phyloP scores from a whole-genome alignment of 2,329 filamentous ascomycete genomes.

The Didymella keratinophila region DNA sequence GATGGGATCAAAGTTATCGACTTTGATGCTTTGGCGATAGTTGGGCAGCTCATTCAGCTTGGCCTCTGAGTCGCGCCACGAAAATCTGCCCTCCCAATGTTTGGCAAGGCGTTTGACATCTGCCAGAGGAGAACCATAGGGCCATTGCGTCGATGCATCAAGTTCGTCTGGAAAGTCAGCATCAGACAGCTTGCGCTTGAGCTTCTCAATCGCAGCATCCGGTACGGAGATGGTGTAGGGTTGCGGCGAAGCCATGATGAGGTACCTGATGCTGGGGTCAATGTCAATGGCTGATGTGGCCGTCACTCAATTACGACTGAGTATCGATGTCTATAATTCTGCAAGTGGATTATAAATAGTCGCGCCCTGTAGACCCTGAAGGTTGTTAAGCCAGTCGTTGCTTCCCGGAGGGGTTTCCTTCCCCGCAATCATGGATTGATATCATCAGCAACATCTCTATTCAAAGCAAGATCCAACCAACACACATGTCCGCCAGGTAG shows the following conservation, averaged over 20 bases:
- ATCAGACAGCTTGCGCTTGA: conserved; percentile 64
- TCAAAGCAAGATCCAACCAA: too few species aligned
- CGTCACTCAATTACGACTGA: too few species aligned
- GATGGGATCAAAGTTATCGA: conserved; percentile 66
- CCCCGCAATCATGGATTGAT: neutral
- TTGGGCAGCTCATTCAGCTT: conserved; percentile 69
- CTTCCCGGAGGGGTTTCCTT: neutral
- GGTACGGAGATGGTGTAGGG: conserved; percentile 41
- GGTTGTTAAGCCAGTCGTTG: conserved; percentile 3
- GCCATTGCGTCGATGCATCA: conserved; percentile 57
- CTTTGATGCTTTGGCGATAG: conserved; percentile 61
- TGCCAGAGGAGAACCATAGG: conserved; percentile 66
- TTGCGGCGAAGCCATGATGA: conserved; percentile 23
- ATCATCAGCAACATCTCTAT: neutral
- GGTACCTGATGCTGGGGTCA: too few species aligned
- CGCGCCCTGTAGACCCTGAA: neutral
- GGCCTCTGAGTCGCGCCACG: conserved; percentile 69
- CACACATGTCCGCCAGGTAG: too few species aligned
- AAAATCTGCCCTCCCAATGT: conserved; percentile 64
- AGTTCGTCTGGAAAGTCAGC: conserved; percentile 66
- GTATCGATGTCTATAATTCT: too few species aligned
- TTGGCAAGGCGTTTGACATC: conserved; percentile 67
- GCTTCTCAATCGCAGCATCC: conserved; percentile 59
- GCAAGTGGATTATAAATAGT: conserved; percentile 6
- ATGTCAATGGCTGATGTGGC: too few species aligned